These are phyloP conservation scores for Tricholoma sp. DNA, from an alignment of 768 basidiomycete genomes.

Conservation along the genomic window DNA sequence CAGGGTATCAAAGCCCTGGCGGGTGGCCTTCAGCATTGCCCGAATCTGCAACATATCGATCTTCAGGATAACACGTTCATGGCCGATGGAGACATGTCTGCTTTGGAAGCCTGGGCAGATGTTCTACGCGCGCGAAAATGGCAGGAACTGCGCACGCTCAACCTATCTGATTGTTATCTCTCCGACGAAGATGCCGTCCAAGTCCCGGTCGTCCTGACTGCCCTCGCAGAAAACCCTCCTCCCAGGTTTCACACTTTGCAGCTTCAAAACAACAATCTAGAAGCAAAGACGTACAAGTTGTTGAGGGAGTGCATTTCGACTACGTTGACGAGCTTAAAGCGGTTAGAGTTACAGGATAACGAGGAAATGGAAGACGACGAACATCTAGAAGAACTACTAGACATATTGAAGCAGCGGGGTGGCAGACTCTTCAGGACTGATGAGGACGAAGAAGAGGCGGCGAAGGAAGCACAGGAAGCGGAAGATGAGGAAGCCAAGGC, in stretches of 20 bases:
- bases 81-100: slow-evolving; percentile 46
- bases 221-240: slow-evolving; percentile 65
- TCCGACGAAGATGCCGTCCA: slow-evolving; percentile 63
- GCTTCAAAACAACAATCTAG: slow-evolving; percentile 91
- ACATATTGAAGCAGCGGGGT: slow-evolving; percentile 56
- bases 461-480: slow-evolving; percentile 47
- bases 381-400: slow-evolving; percentile 45
- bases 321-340: slow-evolving; percentile 53
- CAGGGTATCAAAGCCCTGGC: slow-evolving; percentile 82
- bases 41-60: slow-evolving; percentile 70
- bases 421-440: slow-evolving; percentile 65
- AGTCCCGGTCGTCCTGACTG: slow-evolving; percentile 57
- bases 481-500: slow-evolving; percentile 31
- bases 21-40: slow-evolving; percentile 62
- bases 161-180: slow-evolving; percentile 90
- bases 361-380: slow-evolving; percentile 79
- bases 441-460: slow-evolving; percentile 80
- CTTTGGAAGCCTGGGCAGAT: slow-evolving; percentile 54
- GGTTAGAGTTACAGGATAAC: slow-evolving; percentile 87
- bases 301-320: slow-evolving; percentile 62
- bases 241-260: slow-evolving; percentile 69
- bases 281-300: slow-evolving; percentile 57
- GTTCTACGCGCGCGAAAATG: slow-evolving; percentile 59
- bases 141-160: slow-evolving; percentile 69
- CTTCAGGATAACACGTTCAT: slow-evolving; percentile 89